These are phyloP conservation scores for Parachlorella kessleri DNA, from an alignment of 139 green algal genomes.

Conservation along the genomic window DNA sequence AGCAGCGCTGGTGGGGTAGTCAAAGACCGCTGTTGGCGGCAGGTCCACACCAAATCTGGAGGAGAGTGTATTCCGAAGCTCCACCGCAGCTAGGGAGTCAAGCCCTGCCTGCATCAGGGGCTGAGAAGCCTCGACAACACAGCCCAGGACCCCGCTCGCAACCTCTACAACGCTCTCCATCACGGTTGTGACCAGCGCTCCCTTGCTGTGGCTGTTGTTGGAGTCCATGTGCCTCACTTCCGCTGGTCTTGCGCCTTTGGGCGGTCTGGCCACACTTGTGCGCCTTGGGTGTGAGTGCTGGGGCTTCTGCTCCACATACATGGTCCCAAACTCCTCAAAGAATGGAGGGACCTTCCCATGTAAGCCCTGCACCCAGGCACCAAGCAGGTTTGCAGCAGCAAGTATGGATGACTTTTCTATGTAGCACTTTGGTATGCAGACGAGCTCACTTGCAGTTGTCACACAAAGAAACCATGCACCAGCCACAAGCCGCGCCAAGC, in stretches of 20 bases:
- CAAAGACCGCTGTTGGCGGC: constrained; percentile 56
- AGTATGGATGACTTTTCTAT: not conserved
- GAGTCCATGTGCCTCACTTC: too few relatives aligned
- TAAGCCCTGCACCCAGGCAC: not conserved
- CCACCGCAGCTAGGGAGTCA: constrained; percentile 71
- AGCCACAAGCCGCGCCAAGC: too few relatives aligned
- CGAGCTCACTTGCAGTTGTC: too few relatives aligned
- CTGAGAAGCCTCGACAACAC: not conserved
- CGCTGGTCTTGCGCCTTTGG: not conserved
- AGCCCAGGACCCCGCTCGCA: not conserved
- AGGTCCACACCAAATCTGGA: constrained; percentile 32
- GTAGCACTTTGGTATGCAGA: not conserved
- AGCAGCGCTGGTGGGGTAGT: constrained; percentile 55
- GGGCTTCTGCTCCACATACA: constrained; percentile 42
- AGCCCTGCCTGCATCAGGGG: constrained; percentile 45
- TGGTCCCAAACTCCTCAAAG: not conserved
- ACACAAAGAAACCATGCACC: too few relatives aligned
- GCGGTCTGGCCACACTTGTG: constrained; percentile 33
- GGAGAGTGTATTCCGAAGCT: constrained; percentile 39
- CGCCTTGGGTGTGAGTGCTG: constrained; percentile 64
- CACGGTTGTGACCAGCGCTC: not conserved
- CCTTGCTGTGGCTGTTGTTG: not conserved
- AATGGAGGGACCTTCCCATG: not conserved
- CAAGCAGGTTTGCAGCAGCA: not conserved
- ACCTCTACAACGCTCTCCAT: not conserved